phyloP scores from a whole-genome alignment of 345 rosid species.

The Eucalyptus globulus region DNA sequence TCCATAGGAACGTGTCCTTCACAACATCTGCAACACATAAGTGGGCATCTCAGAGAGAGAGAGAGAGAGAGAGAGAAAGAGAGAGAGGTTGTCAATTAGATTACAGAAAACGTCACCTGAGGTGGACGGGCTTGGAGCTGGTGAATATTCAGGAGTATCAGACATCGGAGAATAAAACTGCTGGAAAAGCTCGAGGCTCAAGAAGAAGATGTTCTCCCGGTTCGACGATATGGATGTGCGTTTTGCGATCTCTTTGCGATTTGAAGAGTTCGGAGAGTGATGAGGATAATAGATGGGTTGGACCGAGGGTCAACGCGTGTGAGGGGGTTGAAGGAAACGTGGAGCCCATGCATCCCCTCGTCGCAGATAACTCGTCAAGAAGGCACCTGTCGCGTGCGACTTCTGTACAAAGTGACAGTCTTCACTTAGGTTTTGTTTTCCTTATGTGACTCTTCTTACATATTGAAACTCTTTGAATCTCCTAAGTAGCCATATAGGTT shows the following conservation, averaged over 20 bases:
- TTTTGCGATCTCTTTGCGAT: background rate
- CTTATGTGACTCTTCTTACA: background rate
- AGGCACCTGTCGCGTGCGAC: background rate
- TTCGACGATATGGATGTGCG: background rate
- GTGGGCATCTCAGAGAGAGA: background rate
- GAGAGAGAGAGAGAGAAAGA: background rate
- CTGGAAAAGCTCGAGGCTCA: background rate
- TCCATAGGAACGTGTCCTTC: background rate
- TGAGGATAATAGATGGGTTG: background rate
- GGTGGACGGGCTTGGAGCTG: background rate
- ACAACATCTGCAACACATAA: background rate
- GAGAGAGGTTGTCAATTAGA: background rate
- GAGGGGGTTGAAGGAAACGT: background rate
- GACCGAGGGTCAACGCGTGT: background rate
- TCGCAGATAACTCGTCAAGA: background rate
- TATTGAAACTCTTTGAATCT: background rate
- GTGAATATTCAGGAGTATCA: background rate
- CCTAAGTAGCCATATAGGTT: background rate
- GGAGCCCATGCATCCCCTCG: background rate
- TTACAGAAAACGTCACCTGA: background rate
- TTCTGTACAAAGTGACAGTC: background rate
- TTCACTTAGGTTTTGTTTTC: background rate
- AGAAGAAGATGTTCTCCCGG: background rate
- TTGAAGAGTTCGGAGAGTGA: background rate
- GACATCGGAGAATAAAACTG: background rate